These are phyloP conservation scores for Udeniomyces megalosporus DNA, from an alignment of 768 basidiomycete species.

Conservation along the genomic window DNA sequence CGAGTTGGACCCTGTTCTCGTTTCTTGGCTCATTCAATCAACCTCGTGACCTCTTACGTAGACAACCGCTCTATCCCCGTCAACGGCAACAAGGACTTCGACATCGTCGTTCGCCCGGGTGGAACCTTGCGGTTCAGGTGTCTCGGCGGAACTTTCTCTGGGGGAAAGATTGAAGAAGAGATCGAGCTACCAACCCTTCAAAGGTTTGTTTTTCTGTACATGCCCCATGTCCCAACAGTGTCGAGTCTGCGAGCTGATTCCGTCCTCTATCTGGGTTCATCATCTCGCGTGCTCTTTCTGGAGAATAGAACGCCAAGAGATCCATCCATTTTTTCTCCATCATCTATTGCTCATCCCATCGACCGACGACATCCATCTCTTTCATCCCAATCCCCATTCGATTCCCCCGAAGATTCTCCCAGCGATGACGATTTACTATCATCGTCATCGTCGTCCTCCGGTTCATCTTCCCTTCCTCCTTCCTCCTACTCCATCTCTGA, in stretches of 20 bases:
- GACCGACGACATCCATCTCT: neutral
- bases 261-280: no score
- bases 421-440: no score
- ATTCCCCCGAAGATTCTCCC: neutral
- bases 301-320: neutral
- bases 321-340: neutral
- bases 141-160: conserved; percentile 7
- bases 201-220: no score
- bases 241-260: no score
- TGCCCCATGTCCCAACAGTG: no score
- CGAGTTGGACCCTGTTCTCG: neutral
- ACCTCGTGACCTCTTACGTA: no score
- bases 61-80: neutral
- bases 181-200: conserved; percentile 1
- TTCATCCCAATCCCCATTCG: neutral
- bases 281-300: no score
- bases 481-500: conserved; percentile 8
- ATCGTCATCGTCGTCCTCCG: no score
- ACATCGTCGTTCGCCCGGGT: neutral
- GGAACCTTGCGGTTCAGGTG: conserved; percentile 2
- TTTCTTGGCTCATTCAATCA: no score
- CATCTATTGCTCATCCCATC: neutral
- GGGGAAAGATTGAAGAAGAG: neutral
- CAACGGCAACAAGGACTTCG: conserved; percentile 16
- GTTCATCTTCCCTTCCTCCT: neutral